Evolutionary conservation across 768 basidiomycete genomes (phyloP), one percentile per base, ranked within the genome.

Genomic region (Lactarius quietus): DNA sequence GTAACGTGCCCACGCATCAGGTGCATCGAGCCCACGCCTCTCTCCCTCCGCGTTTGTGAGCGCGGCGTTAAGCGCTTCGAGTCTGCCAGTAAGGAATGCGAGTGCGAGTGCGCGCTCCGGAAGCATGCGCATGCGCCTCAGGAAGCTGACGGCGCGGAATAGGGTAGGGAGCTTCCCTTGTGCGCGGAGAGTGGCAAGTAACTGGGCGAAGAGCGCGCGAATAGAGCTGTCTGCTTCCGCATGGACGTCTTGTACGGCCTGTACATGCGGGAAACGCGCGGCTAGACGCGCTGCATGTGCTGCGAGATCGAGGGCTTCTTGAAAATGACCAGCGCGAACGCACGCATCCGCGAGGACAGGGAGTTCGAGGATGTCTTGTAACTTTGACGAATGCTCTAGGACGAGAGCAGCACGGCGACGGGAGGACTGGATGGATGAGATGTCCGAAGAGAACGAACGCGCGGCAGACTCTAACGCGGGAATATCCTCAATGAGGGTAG

Each of bases 301-400:
- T 6, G 90, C 83, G 43, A 98, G 83, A 31, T 93, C 89, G 63
- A 98, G 83, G 0, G 95, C 95, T 73, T 98, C 97, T 60, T 87
- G 82, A 78, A 95, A 98, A 76, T 92, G 90, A 8, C 93, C 93
- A 71, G 93, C 94, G 43, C 94, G 84, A 17, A 97, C 90, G 73
- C 94, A 98, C 1, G 93, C 92, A 73, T 96, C 93, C 72, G 97
- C 89, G 35, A 99, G 83, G 58, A 90, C 80, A 10, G 96, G 94
- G 56, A 95, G 84, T 70, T 97, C 95, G 63, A 98, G 85, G 39
- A 98, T 77, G 74, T 98, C 95, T 68, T 90, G 83, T 65, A 98
- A 83, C 75, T 95, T 95, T 74, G 96, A 93, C 72, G 94, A 90
- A 71, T 96, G 92, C 71, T 98, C 95, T 65, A 94, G 84, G n/a